Percentiles rank a stretch among this genome's conserved stretches.
Conservation (phyloP, 2,329 filamentous ascomycete genomes). For the Elsinoe arachidis region DNA sequence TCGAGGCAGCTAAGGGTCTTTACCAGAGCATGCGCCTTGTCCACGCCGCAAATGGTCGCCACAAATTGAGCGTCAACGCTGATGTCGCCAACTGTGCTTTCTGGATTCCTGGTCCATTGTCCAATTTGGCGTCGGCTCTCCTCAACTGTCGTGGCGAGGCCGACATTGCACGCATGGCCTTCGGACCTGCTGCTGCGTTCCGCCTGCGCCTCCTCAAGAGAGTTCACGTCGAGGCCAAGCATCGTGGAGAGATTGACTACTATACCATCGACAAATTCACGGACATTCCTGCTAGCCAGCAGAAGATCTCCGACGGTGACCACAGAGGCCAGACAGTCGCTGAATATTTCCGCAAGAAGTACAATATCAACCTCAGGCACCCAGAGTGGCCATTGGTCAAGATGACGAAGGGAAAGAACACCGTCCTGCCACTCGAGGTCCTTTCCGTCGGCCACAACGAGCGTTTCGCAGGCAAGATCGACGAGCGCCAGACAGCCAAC, state of each 20-base stretch:
- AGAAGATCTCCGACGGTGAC: constrained; percentile 35
- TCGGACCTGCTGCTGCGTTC: constrained; percentile 16
- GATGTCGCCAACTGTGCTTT: constrained; percentile 91
- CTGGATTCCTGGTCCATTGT: constrained; percentile 48
- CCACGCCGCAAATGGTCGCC: constrained; percentile 47
- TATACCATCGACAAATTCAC: constrained; percentile 46
- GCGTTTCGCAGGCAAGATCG: constrained; percentile 50
- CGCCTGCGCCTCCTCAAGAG: constrained; percentile 36
- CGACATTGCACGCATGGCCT: constrained; percentile 22
- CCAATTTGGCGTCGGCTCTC: constrained; percentile 28
- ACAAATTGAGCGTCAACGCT: constrained; percentile 65
- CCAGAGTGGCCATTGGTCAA: constrained; percentile 47
- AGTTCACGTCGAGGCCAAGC: constrained; percentile 33
- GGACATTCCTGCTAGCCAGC: constrained; percentile 33
- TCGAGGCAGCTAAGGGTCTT: constrained; percentile 79
- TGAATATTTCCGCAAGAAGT: constrained; percentile 46
- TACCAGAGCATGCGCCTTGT: constrained; percentile 78
- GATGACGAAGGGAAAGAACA: constrained; percentile 44
- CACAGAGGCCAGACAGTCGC: constrained; percentile 47
- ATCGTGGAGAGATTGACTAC: constrained; percentile 32
- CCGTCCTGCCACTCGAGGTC: constrained; percentile 50
- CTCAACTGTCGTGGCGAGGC: constrained; percentile 21
- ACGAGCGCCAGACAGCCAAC: constrained; percentile 56
- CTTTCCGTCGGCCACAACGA: constrained; percentile 46
- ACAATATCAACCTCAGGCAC: constrained; percentile 39